Evolutionary conservation across 805 yeast species (phyloP), one percentile per base, ranked within the genome.

Genomic region (Candida methanosorbosa): DNA sequence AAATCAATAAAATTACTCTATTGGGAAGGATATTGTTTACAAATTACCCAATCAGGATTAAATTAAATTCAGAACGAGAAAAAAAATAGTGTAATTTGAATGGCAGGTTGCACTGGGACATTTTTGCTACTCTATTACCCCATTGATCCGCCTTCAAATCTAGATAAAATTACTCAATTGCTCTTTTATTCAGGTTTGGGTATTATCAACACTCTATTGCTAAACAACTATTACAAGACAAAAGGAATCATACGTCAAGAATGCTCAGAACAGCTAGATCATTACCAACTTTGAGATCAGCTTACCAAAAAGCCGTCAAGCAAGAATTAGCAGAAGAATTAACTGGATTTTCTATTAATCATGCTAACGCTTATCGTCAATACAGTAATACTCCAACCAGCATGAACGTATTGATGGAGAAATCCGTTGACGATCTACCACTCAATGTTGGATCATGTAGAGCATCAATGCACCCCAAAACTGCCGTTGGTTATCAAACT

Each of bases 241-340:
- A n/a, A n/a, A n/a, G n/a, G n/a, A n/a, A n/a, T 21, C 23, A 21
- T 21, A 21, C 11, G 11, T 8, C 16, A 18, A 29, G 13, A 19
- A 52, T 54, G 56, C 41, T 58, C n/a, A 57, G 61, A 55, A 42
- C 49, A 8, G 61, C 54, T 14, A 54, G 52, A 43, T 57, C 61
- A 15, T 38, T 57, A 18, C 62, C 62, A 11, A 44, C 57, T 4
- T 44, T 58, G 30, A 46, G 61, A 27, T 40, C 49, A 9, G 46
- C 54, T 11, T 49, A 43, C 34, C 51, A 50, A 30, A 57, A 50
- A 29, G 40, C 52, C 9, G 23, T 47, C 8, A 43, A 38, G 17
- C 38, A 38, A 9, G 45, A 41, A 32, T 19, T 28, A 23, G 27
- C 31, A 6, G 12, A 34, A 25, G n/a, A n/a, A n/a, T n/a, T n/a